Evolutionary conservation across 2,329 filamentous ascomycete genomes (phyloP), one percentile per base, ranked within the genome.

Genomic region (Colletotrichum gloeosporioides): DNA sequence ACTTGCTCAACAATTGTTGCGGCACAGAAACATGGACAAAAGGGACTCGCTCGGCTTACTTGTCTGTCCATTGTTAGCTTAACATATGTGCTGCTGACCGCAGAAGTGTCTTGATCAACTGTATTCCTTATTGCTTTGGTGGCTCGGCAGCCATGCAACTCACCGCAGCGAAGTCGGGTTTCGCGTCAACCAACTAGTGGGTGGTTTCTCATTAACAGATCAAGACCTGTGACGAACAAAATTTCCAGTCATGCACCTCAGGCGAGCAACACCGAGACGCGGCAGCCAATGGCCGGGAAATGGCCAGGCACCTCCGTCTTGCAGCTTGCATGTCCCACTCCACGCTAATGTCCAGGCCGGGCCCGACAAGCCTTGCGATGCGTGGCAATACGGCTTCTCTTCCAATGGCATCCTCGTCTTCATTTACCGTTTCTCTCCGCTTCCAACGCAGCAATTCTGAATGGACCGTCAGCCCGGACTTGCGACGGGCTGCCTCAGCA

Each of bases 261-360:
- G 73, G 70, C 73, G 70, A 76, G 57, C 57, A 73, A 73, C 70
- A 63, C 73, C 73, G 73, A 76, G 70, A 27, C n/a, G 39, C 27
- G 29, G 70, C 44, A 64, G 49, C 70, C 70, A 76, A 76, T 69
- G 69, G 49, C 64, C 70, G 62, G 57, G 16, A 34, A 63, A 73
- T 73, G 44, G 57, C 22, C 70, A 73, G 73, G 64, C 64, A 73
- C 73, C 64, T 73, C 57, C 70, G 57, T 57, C 73, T 49, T 73
- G 73, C 69, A 73, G 63, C 55, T 64, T 73, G 73, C 69, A 73
- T 69, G n/a, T 73, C 70, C 57, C 64, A 73, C 27, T 62, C 34
- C 27, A 53, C 75, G 74, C 74, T 70, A 75, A 55, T 53, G 61
- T 59, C 49, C 27, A 69, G 22, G 65, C 57, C 65, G 70, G 71